Percentiles rank a stretch among this genome's conserved stretches.
phyloP scores from a whole-genome alignment of 2,329 filamentous ascomycete genomes.

The Fusarium abutilonis region DNA sequence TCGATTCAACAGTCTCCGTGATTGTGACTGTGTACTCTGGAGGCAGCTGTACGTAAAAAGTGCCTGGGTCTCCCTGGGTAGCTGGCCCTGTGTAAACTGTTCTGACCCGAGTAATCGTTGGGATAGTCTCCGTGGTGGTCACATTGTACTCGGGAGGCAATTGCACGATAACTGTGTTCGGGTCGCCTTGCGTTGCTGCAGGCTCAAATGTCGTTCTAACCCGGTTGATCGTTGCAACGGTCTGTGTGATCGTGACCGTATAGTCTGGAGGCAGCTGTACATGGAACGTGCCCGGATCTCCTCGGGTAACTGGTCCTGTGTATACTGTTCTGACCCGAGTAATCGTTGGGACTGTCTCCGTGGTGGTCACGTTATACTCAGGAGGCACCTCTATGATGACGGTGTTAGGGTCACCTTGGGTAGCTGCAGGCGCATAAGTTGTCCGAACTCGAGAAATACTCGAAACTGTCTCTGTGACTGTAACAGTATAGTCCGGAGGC shows the following conservation, averaged over 20 bases:
- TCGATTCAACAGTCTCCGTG: constrained; percentile 3
- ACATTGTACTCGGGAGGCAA: constrained; percentile 1
- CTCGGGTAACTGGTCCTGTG: not conserved
- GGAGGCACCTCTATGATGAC: not conserved
- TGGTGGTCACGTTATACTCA: not conserved
- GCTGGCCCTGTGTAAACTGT: constrained; percentile 8
- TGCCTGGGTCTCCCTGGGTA: constrained; percentile 13
- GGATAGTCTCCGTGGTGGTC: constrained; percentile 2
- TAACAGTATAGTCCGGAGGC: constrained; percentile 7
- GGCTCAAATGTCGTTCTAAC: not conserved
- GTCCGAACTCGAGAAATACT: constrained; percentile 5
- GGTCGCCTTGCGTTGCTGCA: not conserved
- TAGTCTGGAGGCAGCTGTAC: not conserved
- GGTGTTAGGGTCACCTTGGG: constrained; percentile 10
- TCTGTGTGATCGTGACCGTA: not conserved
- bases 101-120: not conserved
- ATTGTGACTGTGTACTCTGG: constrained; percentile 6
- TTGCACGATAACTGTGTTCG: not conserved
- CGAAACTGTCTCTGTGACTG: constrained; percentile 1
- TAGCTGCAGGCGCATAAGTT: not conserved
- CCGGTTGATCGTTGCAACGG: not conserved
- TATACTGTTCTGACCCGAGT: not conserved
- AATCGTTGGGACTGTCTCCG: not conserved
- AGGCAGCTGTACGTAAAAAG: constrained; percentile 6
- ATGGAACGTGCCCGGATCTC: not conserved